A percentile compares a stretch with the other conserved stretches of the same genome.
These are phyloP conservation scores for Plasmopara halstedii DNA, from an alignment of 352 stramenopile genomes.

Conservation along the genomic window DNA sequence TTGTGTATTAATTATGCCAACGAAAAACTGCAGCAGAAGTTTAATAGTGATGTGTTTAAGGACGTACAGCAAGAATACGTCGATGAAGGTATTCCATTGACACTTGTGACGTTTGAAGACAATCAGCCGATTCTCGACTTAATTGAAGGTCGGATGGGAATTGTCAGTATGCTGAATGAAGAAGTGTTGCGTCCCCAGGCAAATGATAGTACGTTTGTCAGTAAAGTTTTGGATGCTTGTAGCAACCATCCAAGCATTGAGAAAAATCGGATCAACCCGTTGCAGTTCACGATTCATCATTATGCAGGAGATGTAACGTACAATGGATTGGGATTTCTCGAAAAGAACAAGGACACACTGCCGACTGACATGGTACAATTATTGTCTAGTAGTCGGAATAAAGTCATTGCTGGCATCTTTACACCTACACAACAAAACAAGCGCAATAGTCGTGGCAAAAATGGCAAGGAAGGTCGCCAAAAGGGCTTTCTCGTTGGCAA, in stretches of 20 bases:
- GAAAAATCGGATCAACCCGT: slow-evolving; percentile 78
- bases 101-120: slow-evolving; percentile 85
- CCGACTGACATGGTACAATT: slow-evolving; percentile 73
- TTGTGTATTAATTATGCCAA: slow-evolving; percentile 91
- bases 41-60: slow-evolving; percentile 93
- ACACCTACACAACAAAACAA: slow-evolving; percentile 25
- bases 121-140: slow-evolving; percentile 89
- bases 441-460: slow-evolving; percentile 35
- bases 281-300: slow-evolving; percentile 75
- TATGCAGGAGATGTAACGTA: slow-evolving; percentile 82
- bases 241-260: slow-evolving; percentile 75
- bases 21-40: slow-evolving; percentile 87
- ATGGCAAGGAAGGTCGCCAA: slow-evolving; percentile 41
- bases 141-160: slow-evolving; percentile 82
- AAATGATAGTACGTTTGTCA: slow-evolving; percentile 76
- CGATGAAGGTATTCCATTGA: slow-evolving; percentile 85
- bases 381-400: slow-evolving; percentile 49
- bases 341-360: slow-evolving; percentile 86
- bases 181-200: slow-evolving; percentile 88
- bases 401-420: slow-evolving; percentile 67
- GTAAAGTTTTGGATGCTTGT: slow-evolving; percentile 74
- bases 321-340: slow-evolving; percentile 60
- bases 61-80: slow-evolving; percentile 93
- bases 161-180: slow-evolving; percentile 93
- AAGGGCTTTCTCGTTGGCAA: slow-evolving; percentile 79